phyloP scores from a whole-genome alignment of 2,329 filamentous ascomycete genomes.

The Penicillium palitans region DNA sequence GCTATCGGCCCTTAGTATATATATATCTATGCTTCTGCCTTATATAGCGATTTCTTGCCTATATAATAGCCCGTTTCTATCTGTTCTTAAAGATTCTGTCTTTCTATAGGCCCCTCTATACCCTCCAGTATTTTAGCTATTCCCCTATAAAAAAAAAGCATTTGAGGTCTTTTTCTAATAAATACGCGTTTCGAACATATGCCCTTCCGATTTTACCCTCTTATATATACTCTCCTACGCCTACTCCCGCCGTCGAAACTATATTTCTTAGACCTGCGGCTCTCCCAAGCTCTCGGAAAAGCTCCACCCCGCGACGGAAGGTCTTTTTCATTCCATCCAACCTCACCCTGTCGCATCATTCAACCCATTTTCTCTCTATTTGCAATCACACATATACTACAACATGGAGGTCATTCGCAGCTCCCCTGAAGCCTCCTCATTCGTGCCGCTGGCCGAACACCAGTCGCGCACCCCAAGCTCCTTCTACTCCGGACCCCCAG shows the following conservation, averaged over 20 bases:
- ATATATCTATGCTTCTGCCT: too few species aligned
- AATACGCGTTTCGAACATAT: too few species aligned
- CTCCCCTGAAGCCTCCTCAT: constrained; percentile 42
- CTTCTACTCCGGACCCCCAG: constrained; percentile 49
- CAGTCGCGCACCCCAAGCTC: constrained; percentile 51
- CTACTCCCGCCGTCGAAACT: not conserved
- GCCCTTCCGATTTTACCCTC: too few species aligned
- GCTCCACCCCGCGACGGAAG: constrained; percentile 9
- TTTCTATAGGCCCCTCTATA: too few species aligned
- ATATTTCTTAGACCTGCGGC: not conserved
- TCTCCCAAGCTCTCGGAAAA: constrained; percentile 8
- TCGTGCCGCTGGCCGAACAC: constrained; percentile 47
- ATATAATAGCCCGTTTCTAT: too few species aligned
- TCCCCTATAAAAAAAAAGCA: too few species aligned
- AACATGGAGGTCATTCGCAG: constrained; percentile 46
- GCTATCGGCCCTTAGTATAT: too few species aligned
- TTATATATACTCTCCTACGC: too few species aligned
- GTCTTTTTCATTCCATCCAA: constrained; percentile 14
- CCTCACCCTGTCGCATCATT: not conserved
- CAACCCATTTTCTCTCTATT: not conserved
- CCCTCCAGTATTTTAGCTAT: too few species aligned
- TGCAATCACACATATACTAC: not conserved
- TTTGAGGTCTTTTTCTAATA: too few species aligned
- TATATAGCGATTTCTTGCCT: too few species aligned
- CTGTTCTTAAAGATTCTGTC: too few species aligned